Base-by-base conservation (phyloP, 768 basidiomycete genomes). In the Lentinula raphanica region DNA sequence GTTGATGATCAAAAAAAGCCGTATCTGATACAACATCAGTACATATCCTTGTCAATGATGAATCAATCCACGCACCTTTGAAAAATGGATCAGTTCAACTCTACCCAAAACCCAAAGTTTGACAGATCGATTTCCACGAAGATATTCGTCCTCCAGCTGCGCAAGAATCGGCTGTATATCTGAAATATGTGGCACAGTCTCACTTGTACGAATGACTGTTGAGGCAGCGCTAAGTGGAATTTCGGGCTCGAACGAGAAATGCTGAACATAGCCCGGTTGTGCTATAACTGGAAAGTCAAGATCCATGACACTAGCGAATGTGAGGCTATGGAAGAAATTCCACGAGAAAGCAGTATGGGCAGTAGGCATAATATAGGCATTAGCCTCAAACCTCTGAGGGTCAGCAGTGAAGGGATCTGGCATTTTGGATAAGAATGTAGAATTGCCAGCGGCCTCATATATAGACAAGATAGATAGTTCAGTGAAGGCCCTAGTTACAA, bases 1-100 rank as follows among this genome's bases (percentile, higher is more conserved):
- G 60, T 63, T 63, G 3, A 63, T 38, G 7, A 31, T 19, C 12
- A 23, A 29, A 25, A 62, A 60, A 29, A 60, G 19, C 0, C 56
- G 55, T 11, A 62, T 45, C 61, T 62, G 46, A 15, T 12, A 49
- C 15, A 49, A 13, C n/a, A 49, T 7, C 15, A 49, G 13, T 5
- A 6, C 23, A 9, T 28, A 25, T 19, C 21, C 23, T 27, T 13
- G 5, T 11, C 13, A 49, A 28, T 27, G 29, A 27, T 28, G 5
- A 5, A 32, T 11, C 13, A 49, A 49, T n/a, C 15, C 8, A 49
- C 21, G 19, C 3, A 44, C 42, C 31, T 13, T 42, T 13, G 40
- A 48, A 23, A 45, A 36, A 21, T 45, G 32, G 29, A 23, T 23
- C 11, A 32, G n/a, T 12, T 23, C 19, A 38, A 23, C 54, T 46